phyloP scores from a whole-genome alignment of 2,329 filamentous ascomycete genomes.

The Pseudogymnoascus sp. region DNA sequence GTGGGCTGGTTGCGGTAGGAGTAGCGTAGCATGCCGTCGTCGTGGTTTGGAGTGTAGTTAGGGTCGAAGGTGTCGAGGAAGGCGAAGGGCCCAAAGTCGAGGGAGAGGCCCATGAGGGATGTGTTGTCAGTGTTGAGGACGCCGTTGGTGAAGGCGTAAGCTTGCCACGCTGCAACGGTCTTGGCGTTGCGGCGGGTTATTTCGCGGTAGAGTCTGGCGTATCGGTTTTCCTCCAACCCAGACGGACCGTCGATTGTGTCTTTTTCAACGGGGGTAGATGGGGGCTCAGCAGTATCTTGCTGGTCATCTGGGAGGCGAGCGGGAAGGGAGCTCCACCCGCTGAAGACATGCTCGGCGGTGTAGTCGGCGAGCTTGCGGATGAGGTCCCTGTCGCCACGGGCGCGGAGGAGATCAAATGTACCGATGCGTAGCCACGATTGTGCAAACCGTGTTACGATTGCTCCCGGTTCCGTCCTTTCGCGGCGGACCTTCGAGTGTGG shows the following conservation, averaged over 20 bases:
- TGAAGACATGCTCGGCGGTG: conserved; percentile 78
- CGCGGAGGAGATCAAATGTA: conserved; percentile 89
- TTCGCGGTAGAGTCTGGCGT: conserved; percentile 78
- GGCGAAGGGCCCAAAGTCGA: conserved; percentile 95
- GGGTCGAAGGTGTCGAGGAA: conserved; percentile 98
- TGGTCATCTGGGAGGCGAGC: conserved; percentile 46
- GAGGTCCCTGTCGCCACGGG: conserved; percentile 69
- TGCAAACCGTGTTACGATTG: conserved; percentile 87
- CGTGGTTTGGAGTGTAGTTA: conserved; percentile 91
- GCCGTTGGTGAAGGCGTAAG: conserved; percentile 98
- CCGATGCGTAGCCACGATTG: conserved; percentile 87
- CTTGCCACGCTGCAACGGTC: conserved; percentile 91
- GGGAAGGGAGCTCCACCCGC: conserved; percentile 80
- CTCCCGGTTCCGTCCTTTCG: conserved; percentile 80
- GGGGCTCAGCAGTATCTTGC: conserved; percentile 39
- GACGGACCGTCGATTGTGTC: conserved; percentile 60
- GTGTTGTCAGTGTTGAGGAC: conserved; percentile 98
- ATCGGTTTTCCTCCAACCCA: conserved; percentile 74
- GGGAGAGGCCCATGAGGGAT: conserved; percentile 76
- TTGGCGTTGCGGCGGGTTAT: conserved; percentile 78
- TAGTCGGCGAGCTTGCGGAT: conserved; percentile 74
- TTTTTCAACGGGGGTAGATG: conserved; percentile 42
- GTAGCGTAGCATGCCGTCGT: conserved; percentile 82
- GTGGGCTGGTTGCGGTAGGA: conserved; percentile 90
- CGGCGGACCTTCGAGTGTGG: conserved; percentile 67